Evolutionary conservation across 2,329 filamentous ascomycete species (phyloP), one percentile per base, ranked within the genome.

Genomic region (Fusarium proliferatum): DNA sequence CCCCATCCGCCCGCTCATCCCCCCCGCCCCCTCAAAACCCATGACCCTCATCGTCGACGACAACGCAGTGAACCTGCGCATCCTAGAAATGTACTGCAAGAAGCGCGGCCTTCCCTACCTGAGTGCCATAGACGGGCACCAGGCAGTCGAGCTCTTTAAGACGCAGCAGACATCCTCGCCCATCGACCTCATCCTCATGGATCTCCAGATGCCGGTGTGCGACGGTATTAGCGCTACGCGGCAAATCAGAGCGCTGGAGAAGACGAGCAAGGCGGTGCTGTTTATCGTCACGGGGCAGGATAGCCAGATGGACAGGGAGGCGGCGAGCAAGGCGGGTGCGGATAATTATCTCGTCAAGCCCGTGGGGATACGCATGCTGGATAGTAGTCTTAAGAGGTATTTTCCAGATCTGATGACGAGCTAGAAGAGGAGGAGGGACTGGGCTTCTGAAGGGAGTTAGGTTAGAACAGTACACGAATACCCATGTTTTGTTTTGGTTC

Each of bases 1-100:
- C 2, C 46, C 39, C 7, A 13, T 33, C 36, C 53, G 16, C 59
- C 38, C 33, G 13, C n/a, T 42, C 17, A 13, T 39, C 4, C 33
- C 58, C 1, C 41, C 52, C 19, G 33, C 16, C 9, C 26, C 62
- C 11, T n/a, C 67, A 9, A 73, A 62, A 1, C 80, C 80, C 6
- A 62, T 63, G 21, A 77, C 78, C 1, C 79, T 87, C 0, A 76
- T 87, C 2, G 85, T 86, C 0, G 86, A 87, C 67, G 86, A 87
- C 67, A 87, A 87, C 51, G 61, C 82, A 6, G 84, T 87, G 61
- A 87, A 87, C 28, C 80, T 87, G 1, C 85, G 85, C 26, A 85
- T 87, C 33, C 72, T 87, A 34, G 79, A 83, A 23, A 85, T 86
- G 75, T 87, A 86, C 71, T 84, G 86, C 56, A 82, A 84, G 61